Base-by-base conservation (phyloP, 306 rosid genomes). In the Hippophae rhamnoides region DNA sequence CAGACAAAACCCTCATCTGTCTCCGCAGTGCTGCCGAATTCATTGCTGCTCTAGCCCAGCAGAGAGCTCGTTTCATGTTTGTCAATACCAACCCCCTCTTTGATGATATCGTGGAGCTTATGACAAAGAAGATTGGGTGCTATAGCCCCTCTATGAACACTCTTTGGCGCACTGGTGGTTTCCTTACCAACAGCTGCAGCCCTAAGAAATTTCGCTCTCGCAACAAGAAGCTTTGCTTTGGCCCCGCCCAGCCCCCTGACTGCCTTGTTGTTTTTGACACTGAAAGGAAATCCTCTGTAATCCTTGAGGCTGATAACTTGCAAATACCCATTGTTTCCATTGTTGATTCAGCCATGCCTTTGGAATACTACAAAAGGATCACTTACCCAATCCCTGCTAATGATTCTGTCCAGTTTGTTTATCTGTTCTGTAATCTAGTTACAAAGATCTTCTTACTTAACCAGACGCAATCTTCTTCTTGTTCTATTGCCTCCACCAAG, bases 131-230 rank as follows among this genome's bases (percentile, higher is more conserved):
- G 59, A 78, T 85, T 5, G 88, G 84, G 2, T 76, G 70, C 43
- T 89, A 79, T 48, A 52, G 69, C 47, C 82, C 81, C 9, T 73
- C 74, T 18, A 66, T 77, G 72, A 71, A 41, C 51, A 18, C 76
- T 27, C 83, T 83, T 52, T 89, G 90, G 94, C 89, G 83, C 63
- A 71, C 81, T 54, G 82, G 90, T 1, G 96, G 96, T 9, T 85
- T 82, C 68, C 79, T 88, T 54, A 80, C 96, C 49, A 88, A 89
- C 62, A 77, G 83, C 13, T 60, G 57, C 54, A 83, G 88, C 59
- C 94, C 96, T 8, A 89, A 89, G 82, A 89, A 83, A 82, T 89
- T 89, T 61, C 71, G 83, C 13, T 89, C 96, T 1, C 77, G 94
- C 63, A 68, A 72, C 67, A 89, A 85, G 83, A 81, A 80, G 79